phyloP scores from a whole-genome alignment of 148 eudicot species.

The Chenopodium formosanum region DNA sequence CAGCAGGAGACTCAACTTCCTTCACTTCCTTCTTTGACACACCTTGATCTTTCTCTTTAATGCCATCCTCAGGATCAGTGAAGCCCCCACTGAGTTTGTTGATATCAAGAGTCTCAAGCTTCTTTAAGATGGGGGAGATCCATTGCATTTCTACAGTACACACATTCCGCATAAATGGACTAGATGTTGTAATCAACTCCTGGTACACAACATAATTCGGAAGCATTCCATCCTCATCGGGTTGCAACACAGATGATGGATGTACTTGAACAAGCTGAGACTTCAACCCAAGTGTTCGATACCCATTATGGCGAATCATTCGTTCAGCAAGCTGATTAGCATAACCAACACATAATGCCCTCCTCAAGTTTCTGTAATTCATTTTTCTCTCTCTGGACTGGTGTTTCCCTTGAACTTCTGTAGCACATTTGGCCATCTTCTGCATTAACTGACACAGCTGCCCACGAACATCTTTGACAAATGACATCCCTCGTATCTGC shows the following conservation, averaged over 20 bases:
- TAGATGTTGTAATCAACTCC: constrained; percentile 81
- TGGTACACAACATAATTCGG: constrained; percentile 92
- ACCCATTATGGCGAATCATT: constrained; percentile 91
- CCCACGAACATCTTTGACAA: constrained; percentile 87
- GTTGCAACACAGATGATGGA: constrained; percentile 80
- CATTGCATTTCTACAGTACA: constrained; percentile 83
- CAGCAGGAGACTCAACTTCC: constrained; percentile 47
- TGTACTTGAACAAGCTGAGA: constrained; percentile 94
- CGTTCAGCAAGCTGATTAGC: constrained; percentile 96
- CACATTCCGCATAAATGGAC: constrained; percentile 83
- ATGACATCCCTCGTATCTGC: constrained; percentile 93
- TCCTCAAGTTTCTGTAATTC: constrained; percentile 74
- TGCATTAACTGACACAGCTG: constrained; percentile 91
- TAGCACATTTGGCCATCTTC: constrained; percentile 73
- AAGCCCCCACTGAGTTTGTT: constrained; percentile 76
- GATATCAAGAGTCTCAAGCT: constrained; percentile 68
- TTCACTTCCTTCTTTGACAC: constrained; percentile 30
- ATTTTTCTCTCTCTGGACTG: constrained; percentile 48
- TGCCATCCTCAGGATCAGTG: constrained; percentile 33
- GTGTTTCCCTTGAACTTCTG: constrained; percentile 62
- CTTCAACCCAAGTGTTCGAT: constrained; percentile 76
- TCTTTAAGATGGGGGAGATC: constrained; percentile 63
- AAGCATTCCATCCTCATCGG: constrained; percentile 95
- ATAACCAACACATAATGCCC: constrained; percentile 77
- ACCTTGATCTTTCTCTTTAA: constrained; percentile 28